Base-by-base conservation (phyloP, 352 stramenopile species). In the Globisporangium polare region DNA sequence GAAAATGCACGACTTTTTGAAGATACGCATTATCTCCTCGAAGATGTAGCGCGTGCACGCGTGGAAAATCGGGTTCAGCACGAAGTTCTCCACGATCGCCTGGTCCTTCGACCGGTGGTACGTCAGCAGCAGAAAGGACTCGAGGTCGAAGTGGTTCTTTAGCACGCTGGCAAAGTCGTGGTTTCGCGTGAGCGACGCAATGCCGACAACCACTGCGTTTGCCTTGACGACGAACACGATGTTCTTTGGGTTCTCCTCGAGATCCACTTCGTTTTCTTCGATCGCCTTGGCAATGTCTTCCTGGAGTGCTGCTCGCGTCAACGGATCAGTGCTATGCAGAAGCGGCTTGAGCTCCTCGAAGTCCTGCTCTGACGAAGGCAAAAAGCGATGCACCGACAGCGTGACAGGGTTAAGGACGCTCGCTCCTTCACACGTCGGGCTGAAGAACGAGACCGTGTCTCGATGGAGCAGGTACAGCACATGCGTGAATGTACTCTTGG, bases 1-100 rank as follows among this genome's bases (percentile, higher is more conserved):
- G 47, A 88, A 75, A 9, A 96, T 53, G 18, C 88, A 92, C 2
- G 83, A 87, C 60, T 92, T 90, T 5, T 69, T 68, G 53, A 82
- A 89, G 20, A 82, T 63, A 8, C 84, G 79, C 80, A 96, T 92
- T 15, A 92, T 69, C 70, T 96, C 88, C 49, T 90, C 78, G 3
- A 96, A 60, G 12, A 94, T 56, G 63, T 81, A 87, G 0, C 83
- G 74, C 20, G 73, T 73, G 55, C 79, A 88, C 7, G 71, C 66
- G 7, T 67, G 61, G 50, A 94, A 94, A 15, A 90, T 83, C 9
- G 88, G 87, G 60, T 93, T 92, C 10, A 96, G 69, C 8, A 89
- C 63, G 37, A 94, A 78, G 22, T 78, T 60, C 15, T 72, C 73
- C 9, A 96, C 53, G 18, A 88, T 66, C 5, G 74, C 78, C 60